Percentiles rank a stretch among this genome's conserved stretches.
phyloP scores from a whole-genome alignment of 1,139 yeast genomes.

The Barnettozyma hawaiiensis region DNA sequence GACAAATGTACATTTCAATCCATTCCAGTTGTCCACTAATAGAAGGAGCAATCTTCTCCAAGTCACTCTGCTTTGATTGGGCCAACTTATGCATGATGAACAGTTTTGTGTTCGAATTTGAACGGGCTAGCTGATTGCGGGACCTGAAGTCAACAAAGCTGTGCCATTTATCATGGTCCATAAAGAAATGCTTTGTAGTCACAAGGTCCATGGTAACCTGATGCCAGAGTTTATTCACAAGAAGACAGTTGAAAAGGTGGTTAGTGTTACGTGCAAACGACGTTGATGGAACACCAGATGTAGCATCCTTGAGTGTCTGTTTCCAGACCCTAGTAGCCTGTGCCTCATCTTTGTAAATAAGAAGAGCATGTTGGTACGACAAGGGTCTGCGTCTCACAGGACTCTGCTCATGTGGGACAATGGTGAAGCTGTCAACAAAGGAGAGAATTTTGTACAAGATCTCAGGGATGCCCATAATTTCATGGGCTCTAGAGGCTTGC shows the following conservation, averaged over 20 bases:
- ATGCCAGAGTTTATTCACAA: conserved; percentile 66
- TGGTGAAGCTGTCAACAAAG: conserved; percentile 47
- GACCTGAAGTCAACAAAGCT: conserved; percentile 33
- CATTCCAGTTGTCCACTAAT: conserved; percentile 49
- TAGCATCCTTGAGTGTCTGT: conserved; percentile 18
- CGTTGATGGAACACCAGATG: conserved; percentile 18
- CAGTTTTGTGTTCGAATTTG: conserved; percentile 33
- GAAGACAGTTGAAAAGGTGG: conserved; percentile 51
- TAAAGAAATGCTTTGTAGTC: conserved; percentile 50
- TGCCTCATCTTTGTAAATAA: conserved; percentile 49
- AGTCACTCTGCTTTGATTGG: conserved; percentile 38
- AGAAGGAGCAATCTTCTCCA: conserved; percentile 34
- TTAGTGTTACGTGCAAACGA: conserved; percentile 15
- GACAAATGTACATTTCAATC: conserved; percentile 84
- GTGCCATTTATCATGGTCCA: conserved; percentile 41
- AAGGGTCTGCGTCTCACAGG: conserved; percentile 64
- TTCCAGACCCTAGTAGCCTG: conserved; percentile 50
- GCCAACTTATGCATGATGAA: conserved; percentile 48
- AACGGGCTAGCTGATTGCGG: conserved; percentile 13
- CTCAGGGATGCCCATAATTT: conserved; percentile 72
- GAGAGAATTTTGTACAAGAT: conserved; percentile 56
- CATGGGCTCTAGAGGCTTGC: conserved; percentile 25
- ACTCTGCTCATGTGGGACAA: conserved; percentile 52
- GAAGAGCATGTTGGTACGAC: conserved; percentile 55
- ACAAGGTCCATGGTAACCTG: conserved; percentile 50